These are phyloP conservation scores for Pulveroboletus sp. DNA, from an alignment of 768 basidiomycete species.

Conservation along the genomic window DNA sequence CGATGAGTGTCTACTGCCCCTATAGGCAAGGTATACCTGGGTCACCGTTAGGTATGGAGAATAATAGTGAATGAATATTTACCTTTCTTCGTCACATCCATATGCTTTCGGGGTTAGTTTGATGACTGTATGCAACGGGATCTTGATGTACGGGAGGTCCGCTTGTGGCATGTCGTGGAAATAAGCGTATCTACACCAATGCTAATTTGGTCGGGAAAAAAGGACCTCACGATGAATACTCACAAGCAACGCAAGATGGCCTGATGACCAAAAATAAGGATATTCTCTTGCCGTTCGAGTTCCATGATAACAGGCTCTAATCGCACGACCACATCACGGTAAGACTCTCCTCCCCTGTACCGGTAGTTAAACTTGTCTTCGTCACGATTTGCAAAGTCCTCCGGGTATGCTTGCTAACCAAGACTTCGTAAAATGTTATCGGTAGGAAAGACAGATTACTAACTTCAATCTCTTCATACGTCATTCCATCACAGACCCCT, in stretches of 20 bases:
- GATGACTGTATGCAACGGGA: conserved; percentile 95
- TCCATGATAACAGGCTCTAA: conserved; percentile 99
- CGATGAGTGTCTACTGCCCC: conserved; percentile 93
- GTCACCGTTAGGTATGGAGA: not conserved
- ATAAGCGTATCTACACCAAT: conserved; percentile 77
- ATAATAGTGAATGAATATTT: conserved; percentile 4
- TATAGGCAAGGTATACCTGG: conserved; percentile 85
- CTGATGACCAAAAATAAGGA: conserved; percentile 96
- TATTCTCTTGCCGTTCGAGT: conserved; percentile 95
- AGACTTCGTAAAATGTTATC: not conserved
- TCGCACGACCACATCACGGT: conserved; percentile 92
- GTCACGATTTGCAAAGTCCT: conserved; percentile 96
- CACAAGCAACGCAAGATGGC: conserved; percentile 78
- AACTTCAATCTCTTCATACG: conserved; percentile 97
- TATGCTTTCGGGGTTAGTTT: conserved; percentile 98
- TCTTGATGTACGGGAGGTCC: conserved; percentile 96
- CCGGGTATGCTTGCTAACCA: conserved; percentile 83
- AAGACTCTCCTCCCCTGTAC: conserved; percentile 95
- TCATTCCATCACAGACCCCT: conserved; percentile 99
- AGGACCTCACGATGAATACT: conserved; percentile 23
- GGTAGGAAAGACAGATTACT: conserved; percentile 7
- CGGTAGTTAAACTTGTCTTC: conserved; percentile 99
- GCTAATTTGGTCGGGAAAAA: not conserved
- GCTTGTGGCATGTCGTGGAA: conserved; percentile 90
- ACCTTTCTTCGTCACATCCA: conserved; percentile 97